Evolutionary conservation across 495 filamentous ascomycete genomes (phyloP).

Genomic region (Hyaloscypha finlandica): DNA sequence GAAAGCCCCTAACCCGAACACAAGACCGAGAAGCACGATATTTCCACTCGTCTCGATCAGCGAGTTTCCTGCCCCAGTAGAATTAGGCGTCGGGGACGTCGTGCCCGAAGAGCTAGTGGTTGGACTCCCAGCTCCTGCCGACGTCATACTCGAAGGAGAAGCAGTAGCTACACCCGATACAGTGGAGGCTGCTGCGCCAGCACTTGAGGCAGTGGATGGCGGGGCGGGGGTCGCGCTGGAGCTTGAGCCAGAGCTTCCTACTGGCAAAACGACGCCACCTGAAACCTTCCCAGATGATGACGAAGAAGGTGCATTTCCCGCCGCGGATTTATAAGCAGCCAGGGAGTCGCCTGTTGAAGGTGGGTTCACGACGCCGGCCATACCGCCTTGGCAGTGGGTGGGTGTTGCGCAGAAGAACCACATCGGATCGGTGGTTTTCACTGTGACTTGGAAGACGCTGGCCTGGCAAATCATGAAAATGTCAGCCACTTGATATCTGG

Average conservation of each 20-base stretch:
- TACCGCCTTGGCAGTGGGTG: constrained; percentile 45
- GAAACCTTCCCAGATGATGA: not conserved
- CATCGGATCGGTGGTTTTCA: constrained; percentile 44
- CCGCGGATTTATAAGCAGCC: not conserved
- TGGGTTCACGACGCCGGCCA: constrained; percentile 50
- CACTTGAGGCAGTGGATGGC: not conserved
- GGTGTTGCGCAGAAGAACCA: constrained; percentile 49
- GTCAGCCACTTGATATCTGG: not conserved
- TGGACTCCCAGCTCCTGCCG: not conserved
- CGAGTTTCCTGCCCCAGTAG: not conserved
- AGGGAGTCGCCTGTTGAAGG: not conserved
- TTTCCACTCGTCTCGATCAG: not conserved
- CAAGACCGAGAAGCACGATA: not conserved
- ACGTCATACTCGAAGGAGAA: not conserved
- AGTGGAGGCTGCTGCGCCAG: not conserved
- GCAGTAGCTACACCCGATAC: not conserved
- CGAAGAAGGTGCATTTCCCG: not conserved
- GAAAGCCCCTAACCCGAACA: not conserved
- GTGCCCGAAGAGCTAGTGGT: not conserved
- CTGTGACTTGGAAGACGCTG: constrained; percentile 36
- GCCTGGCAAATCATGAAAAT: constrained; percentile 29
- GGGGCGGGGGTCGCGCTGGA: not conserved
- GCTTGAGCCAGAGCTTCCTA: not conserved
- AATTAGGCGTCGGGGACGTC: not conserved
- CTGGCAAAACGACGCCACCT: not conserved